A percentile compares a stretch with the other conserved stretches of the same genome.
phyloP scores from a whole-genome alignment of 305 asterid species.

The Fraxinus albicans region DNA sequence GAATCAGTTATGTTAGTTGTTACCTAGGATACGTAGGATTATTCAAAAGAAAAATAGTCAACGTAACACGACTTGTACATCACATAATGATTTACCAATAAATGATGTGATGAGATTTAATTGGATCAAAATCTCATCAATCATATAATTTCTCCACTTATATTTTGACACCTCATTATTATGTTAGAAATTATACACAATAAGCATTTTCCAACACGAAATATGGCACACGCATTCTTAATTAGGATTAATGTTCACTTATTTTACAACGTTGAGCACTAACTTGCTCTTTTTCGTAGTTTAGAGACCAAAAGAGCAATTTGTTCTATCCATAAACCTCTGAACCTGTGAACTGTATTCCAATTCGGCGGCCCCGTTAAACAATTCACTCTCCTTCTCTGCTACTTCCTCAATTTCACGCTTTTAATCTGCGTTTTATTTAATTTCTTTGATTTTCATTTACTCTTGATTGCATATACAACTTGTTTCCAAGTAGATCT shows the following conservation, averaged over 20 bases:
- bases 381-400: background rate
- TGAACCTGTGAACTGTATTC: background rate
- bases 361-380: constrained; percentile 1
- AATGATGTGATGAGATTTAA: too few species aligned
- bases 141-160: too few species aligned
- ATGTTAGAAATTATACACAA: too few species aligned
- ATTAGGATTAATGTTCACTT: background rate
- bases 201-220: too few species aligned
- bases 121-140: too few species aligned
- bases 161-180: too few species aligned
- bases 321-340: background rate
- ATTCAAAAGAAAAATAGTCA: too few species aligned
- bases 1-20: background rate
- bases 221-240: background rate
- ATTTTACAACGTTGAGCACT: background rate
- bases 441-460: background rate
- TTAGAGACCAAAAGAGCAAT: background rate
- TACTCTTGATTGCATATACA: background rate
- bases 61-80: background rate
- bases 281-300: background rate
- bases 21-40: background rate
- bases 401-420: background rate
- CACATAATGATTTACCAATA: too few species aligned
- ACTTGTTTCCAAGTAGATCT: background rate
- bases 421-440: background rate